A percentile compares a stretch with the other conserved stretches of the same genome.
These are phyloP conservation scores for Cladobotryum mycophilum DNA, from an alignment of 2,329 filamentous ascomycete genomes.

Conservation along the genomic window DNA sequence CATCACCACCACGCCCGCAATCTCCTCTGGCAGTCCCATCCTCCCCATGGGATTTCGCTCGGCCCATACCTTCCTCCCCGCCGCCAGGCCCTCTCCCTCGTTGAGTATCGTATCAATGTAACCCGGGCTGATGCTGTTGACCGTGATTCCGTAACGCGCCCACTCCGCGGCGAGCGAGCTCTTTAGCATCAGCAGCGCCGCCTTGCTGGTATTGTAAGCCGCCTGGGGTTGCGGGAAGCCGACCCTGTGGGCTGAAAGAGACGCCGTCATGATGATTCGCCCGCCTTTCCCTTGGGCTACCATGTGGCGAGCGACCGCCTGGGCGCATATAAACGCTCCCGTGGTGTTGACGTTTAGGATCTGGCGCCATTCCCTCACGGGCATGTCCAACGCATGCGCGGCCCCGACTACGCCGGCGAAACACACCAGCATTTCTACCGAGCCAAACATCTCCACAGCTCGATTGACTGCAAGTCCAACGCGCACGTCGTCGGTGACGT, in stretches of 20 bases:
- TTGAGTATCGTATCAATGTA: constrained; percentile 76
- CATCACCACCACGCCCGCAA: constrained; percentile 56
- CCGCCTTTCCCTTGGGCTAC: constrained; percentile 45
- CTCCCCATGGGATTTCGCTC: constrained; percentile 55
- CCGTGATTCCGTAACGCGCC: constrained; percentile 62
- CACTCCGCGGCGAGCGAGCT: constrained; percentile 66
- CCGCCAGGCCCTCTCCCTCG: constrained; percentile 52
- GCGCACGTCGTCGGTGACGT: constrained; percentile 17
- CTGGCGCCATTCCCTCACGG: constrained; percentile 46
- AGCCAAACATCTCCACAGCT: constrained; percentile 12
- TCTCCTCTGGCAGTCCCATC: constrained; percentile 58
- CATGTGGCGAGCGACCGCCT: constrained; percentile 54
- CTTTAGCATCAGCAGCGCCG: constrained; percentile 57
- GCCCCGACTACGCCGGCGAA: constrained; percentile 60
- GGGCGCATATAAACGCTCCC: constrained; percentile 63
- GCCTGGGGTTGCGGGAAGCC: constrained; percentile 69
- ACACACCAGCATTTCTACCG: constrained; percentile 19
- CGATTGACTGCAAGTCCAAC: constrained; percentile 13
- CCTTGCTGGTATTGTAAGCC: constrained; percentile 68
- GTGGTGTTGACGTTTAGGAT: constrained; percentile 67
- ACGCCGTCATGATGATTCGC: constrained; percentile 59
- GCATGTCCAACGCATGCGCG: constrained; percentile 47
- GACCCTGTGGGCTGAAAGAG: constrained; percentile 60
- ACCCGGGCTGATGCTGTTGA: constrained; percentile 65
- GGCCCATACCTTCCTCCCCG: constrained; percentile 50